A percentile compares a stretch with the other conserved stretches of the same genome.
phyloP scores from a whole-genome alignment of 169 alveolate genomes.

The Plasmodium cynomolgi region DNA sequence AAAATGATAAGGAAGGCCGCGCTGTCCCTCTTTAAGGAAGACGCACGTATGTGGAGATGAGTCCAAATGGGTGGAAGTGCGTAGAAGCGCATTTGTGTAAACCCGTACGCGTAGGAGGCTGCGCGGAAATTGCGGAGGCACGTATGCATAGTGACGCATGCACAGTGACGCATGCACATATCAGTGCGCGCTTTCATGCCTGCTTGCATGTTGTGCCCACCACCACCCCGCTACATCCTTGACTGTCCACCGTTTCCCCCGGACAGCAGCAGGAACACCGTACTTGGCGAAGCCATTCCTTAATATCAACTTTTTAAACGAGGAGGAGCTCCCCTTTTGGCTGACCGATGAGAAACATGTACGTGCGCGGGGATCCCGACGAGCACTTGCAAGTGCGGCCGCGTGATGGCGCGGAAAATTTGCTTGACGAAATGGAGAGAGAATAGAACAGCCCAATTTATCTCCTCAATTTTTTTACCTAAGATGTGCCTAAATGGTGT shows the following conservation, averaged over 20 bases:
- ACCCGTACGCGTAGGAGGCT: not conserved
- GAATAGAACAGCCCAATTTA: not conserved
- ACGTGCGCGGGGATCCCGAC: conserved; percentile 2
- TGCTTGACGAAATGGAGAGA: not conserved
- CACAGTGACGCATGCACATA: too few relatives aligned
- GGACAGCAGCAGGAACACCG: conserved; percentile 43
- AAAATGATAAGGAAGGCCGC: not conserved
- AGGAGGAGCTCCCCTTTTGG: conserved; percentile 77
- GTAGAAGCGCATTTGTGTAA: not conserved
- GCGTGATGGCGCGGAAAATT: conserved; percentile 11
- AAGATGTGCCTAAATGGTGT: not conserved
- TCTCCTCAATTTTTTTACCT: not conserved
- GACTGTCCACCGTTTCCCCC: not conserved
- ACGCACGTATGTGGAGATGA: conserved; percentile 1
- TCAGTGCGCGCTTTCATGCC: not conserved
- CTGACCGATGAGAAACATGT: conserved; percentile 77
- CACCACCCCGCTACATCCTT: not conserved
- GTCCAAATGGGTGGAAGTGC: not conserved
- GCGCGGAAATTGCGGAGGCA: not conserved
- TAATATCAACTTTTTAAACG: conserved; percentile 76
- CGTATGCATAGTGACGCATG: not conserved
- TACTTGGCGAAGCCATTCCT: conserved; percentile 85
- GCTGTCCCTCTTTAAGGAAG: not conserved
- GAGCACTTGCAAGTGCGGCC: not conserved
- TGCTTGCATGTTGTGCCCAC: not conserved